Conservation (phyloP, 1,284 basidiomycete species). For the Golubevia sp. region DNA sequence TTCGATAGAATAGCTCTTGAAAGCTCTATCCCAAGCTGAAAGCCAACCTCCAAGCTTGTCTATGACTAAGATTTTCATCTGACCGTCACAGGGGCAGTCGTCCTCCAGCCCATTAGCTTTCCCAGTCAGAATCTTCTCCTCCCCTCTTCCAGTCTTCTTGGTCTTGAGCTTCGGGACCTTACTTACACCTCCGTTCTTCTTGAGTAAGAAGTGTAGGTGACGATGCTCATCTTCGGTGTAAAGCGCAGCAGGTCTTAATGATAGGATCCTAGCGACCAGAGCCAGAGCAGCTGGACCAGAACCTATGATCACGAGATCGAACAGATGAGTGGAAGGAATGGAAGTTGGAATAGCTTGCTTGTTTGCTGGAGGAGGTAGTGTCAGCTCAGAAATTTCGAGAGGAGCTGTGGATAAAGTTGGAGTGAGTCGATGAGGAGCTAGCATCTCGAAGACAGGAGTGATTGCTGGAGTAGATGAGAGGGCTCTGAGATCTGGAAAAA, state of each 20-base stretch:
- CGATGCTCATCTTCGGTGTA: conserved; percentile 55
- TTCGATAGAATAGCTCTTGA: conserved; percentile 31
- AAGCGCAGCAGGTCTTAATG: conserved; percentile 43
- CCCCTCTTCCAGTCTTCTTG: neutral
- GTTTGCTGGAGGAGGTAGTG: neutral
- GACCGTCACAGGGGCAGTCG: conserved; percentile 18
- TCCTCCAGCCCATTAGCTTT: neutral
- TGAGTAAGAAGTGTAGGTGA: conserved; percentile 45
- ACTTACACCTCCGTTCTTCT: conserved; percentile 9
- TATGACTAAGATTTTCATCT: conserved; percentile 37
- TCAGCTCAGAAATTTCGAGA: neutral
- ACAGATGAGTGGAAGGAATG: conserved; percentile 7
- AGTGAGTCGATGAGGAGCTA: neutral
- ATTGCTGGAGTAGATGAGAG: too few species aligned
- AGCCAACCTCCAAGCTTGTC: conserved; percentile 45
- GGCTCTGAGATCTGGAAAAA: too few species aligned
- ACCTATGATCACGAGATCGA: conserved; percentile 50
- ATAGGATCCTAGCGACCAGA: conserved; percentile 38
- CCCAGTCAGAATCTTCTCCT: too few species aligned
- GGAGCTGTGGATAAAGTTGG: neutral
- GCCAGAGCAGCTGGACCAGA: conserved; percentile 43
- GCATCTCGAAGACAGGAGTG: too few species aligned
- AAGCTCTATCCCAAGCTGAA: conserved; percentile 33
- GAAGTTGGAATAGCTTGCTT: too few species aligned
- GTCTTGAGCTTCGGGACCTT: neutral